These are phyloP conservation scores for Hygrophila difformis DNA, from an alignment of 257 asterid species.

Conservation along the genomic window DNA sequence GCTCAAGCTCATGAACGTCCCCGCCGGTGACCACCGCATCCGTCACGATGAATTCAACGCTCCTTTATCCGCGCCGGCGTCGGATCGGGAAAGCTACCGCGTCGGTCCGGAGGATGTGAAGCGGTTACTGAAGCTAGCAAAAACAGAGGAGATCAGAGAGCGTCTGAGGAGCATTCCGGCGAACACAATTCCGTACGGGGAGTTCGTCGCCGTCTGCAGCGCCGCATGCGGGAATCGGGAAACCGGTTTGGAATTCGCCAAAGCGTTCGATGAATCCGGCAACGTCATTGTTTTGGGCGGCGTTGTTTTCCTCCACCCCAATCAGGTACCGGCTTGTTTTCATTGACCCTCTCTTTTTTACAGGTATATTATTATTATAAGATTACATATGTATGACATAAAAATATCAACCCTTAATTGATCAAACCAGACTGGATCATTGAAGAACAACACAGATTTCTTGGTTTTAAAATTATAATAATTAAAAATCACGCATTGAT, in stretches of 20 bases:
- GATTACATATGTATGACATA: too few species aligned
- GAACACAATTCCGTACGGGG: slow-evolving; percentile 45
- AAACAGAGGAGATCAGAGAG: slow-evolving; percentile 37
- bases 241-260: slow-evolving; percentile 51
- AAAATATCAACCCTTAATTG: too few species aligned
- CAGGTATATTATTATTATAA: too few species aligned
- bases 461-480: too few species aligned
- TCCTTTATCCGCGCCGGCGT: slow-evolving; percentile 10
- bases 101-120: slow-evolving; percentile 37
- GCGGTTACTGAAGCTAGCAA: slow-evolving; percentile 43
- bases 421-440: too few species aligned
- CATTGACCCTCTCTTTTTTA: too few species aligned
- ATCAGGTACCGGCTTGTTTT: slow-evolving; percentile 75
- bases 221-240: slow-evolving; percentile 36
- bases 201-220: slow-evolving; percentile 40
- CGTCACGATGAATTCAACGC: slow-evolving; percentile 24
- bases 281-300: slow-evolving; percentile 71
- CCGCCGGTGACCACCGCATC: slow-evolving; percentile 23
- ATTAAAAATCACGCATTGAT: too few species aligned
- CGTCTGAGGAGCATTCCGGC: slow-evolving; percentile 39
- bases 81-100: slow-evolving; percentile 15
- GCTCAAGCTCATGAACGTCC: slow-evolving; percentile 32
- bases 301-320: slow-evolving; percentile 66
- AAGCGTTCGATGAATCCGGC: slow-evolving; percentile 62
- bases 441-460: too few species aligned